These are phyloP conservation scores for Staphylotrichum tortipilum DNA, from an alignment of 495 filamentous ascomycete species.

Conservation along the genomic window DNA sequence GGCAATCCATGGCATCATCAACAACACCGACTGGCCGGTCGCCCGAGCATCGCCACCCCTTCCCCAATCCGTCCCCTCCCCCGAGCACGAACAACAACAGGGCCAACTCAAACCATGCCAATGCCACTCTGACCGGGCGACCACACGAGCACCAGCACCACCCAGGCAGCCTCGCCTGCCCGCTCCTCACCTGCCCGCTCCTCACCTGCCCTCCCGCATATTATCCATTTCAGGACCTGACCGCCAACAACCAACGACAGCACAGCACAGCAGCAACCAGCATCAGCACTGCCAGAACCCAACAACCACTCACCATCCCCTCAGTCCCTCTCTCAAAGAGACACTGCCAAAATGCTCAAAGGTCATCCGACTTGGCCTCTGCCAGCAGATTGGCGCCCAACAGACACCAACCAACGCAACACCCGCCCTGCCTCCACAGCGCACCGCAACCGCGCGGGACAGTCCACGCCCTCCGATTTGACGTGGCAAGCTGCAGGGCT, in stretches of 20 bases:
- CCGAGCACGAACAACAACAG: neutral
- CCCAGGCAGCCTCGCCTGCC: neutral
- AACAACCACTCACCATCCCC: no score
- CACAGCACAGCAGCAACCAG: no score
- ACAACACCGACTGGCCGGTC: neutral
- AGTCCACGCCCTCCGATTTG: neutral
- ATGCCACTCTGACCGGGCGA: neutral
- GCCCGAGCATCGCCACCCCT: neutral
- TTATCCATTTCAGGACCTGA: no score
- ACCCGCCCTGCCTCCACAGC: neutral
- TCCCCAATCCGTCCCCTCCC: neutral
- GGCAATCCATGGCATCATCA: no score
- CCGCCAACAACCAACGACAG: no score
- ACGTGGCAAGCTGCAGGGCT: neutral
- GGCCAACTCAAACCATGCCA: no score
- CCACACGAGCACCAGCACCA: neutral
- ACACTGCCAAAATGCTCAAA: no score
- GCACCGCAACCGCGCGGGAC: neutral
- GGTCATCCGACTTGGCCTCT: no score
- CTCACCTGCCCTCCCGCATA: no score
- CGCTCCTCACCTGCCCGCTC: no score
- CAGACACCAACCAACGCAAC: neutral
- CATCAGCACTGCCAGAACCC: no score
- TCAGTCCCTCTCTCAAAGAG: no score
- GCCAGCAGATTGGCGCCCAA: constrained; percentile 7